Base-by-base conservation (phyloP, 2,329 filamentous ascomycete species). In the Macrophomina tecta region DNA sequence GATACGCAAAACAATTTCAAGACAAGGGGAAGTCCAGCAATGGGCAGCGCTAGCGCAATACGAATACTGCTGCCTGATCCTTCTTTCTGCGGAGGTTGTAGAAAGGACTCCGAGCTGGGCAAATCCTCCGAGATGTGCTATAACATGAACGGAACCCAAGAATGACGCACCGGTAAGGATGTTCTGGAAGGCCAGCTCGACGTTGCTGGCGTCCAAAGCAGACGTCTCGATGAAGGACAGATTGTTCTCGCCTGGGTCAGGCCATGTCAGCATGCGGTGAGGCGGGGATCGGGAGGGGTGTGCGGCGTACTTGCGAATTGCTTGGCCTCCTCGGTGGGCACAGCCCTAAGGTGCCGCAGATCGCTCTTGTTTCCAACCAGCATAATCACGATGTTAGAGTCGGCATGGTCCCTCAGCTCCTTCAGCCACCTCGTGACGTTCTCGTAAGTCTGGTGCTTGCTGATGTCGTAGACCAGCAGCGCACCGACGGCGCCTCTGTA, bases 281-380 rank as follows among this genome's bases (percentile, higher is more conserved):
- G 14, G 18, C 2, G 30, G 2, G 11, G 16, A 30, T 11, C 32
- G 5, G 23, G n/a, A 55, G 8, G 49, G 6, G 1, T n/a, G 12
- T 12, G 46, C 16, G 68, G 83, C 87, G 74, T 79, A 97, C 94
- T 97, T 67, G 95, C 95, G 88, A 99, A 99, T 70, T 92, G 87
- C 84, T 98, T 99, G 74, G 94, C 95, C 82, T 98, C 94, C 79
- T 99, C 95, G 69, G 95, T 99, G 62, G 95, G 93, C 72, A 99
- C 95, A 72, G 95, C 95, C 80, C 95, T 89, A 77, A 99, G 86
- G 83, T 99, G 95, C 82, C 94, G 92, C 90, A 98, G 91, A 97
- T 99, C 95, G 82, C 94, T 98, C 91, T 99, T 99, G 89, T 99
- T 99, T 81, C 95, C 95, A 66, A 98, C 95, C 76, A 99, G 86